phyloP scores from a whole-genome alignment of 2,329 filamentous ascomycete genomes.

The Paraphaeosphaeria sporulosa region DNA sequence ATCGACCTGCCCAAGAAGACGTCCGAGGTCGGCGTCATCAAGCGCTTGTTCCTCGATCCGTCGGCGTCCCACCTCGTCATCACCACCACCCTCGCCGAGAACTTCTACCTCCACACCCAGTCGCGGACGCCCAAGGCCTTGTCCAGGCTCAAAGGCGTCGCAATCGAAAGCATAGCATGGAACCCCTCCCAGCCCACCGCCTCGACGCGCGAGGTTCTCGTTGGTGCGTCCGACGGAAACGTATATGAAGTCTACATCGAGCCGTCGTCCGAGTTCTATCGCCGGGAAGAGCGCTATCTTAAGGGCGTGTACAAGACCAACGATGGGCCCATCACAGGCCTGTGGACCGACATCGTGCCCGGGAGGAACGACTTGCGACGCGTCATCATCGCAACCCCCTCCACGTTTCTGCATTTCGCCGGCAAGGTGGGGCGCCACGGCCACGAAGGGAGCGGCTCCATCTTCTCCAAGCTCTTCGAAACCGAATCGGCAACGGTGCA shows the following conservation, averaged over 20 bases:
- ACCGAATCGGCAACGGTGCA: slow-evolving; percentile 80
- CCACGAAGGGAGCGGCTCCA: slow-evolving; percentile 80
- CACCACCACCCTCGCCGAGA: slow-evolving; percentile 89
- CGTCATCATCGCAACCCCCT: slow-evolving; percentile 81
- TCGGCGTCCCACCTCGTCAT: slow-evolving; percentile 94
- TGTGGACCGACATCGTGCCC: slow-evolving; percentile 80
- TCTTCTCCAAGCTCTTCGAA: slow-evolving; percentile 89
- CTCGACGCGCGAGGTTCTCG: slow-evolving; percentile 90
- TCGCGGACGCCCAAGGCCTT: slow-evolving; percentile 86
- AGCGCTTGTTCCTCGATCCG: slow-evolving; percentile 95
- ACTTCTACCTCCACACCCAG: slow-evolving; percentile 97
- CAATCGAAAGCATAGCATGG: slow-evolving; percentile 92
- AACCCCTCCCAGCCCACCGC: slow-evolving; percentile 91
- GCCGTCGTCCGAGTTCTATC: slow-evolving; percentile 91
- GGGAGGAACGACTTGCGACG: slow-evolving; percentile 76
- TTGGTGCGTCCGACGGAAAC: slow-evolving; percentile 92
- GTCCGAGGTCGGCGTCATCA: slow-evolving; percentile 89
- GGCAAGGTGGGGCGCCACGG: slow-evolving; percentile 77
- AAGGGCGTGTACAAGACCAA: slow-evolving; percentile 82
- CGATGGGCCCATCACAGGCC: slow-evolving; percentile 82
- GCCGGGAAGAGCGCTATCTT: slow-evolving; percentile 91
- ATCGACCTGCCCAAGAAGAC: slow-evolving; percentile 96
- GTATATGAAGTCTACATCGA: slow-evolving; percentile 97
- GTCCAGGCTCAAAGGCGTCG: slow-evolving; percentile 81
- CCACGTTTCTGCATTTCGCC: slow-evolving; percentile 79